phyloP scores from a whole-genome alignment of 169 alveolate species.

The Theileria orientalis region DNA sequence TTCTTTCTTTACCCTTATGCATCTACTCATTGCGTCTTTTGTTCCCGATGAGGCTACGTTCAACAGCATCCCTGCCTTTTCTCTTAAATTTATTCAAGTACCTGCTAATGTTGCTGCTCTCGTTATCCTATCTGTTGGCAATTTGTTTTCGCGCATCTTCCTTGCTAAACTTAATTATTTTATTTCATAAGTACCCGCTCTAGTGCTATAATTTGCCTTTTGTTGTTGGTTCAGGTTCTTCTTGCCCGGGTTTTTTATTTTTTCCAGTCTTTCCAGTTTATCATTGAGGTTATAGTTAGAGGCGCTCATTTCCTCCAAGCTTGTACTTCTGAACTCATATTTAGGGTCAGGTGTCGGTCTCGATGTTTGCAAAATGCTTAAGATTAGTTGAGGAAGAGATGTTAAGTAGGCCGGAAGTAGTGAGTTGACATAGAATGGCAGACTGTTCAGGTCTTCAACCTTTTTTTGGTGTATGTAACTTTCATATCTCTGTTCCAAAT shows the following conservation, averaged over 20 bases:
- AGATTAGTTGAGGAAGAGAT: not conserved
- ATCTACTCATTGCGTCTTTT: constrained; percentile 49
- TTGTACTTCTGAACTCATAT: constrained; percentile 19
- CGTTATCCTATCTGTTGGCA: constrained; percentile 49
- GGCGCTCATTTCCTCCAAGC: constrained; percentile 52
- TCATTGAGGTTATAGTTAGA: constrained; percentile 32
- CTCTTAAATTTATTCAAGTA: not conserved
- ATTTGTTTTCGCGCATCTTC: constrained; percentile 39
- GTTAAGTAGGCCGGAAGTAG: constrained; percentile 10
- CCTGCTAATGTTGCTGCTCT: constrained; percentile 63
- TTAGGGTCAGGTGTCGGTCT: not conserved
- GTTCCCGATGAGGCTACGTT: constrained; percentile 52
- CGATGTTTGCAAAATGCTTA: not conserved
- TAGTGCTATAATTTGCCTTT: not conserved
- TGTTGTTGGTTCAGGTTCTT: not conserved
- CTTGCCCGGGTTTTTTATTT: not conserved
- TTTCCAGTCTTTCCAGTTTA: constrained; percentile 18
- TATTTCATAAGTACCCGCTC: not conserved
- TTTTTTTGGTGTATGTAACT: not conserved
- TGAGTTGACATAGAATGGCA: constrained; percentile 7
- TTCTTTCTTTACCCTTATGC: constrained; percentile 32
- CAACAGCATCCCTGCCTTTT: constrained; percentile 19
- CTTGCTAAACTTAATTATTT: not conserved
- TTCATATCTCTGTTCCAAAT: constrained; percentile 1
- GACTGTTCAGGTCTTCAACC: not conserved